Conservation (phyloP, 176 grass and related monocot genomes). For the Chrysopogon serrulatus region DNA sequence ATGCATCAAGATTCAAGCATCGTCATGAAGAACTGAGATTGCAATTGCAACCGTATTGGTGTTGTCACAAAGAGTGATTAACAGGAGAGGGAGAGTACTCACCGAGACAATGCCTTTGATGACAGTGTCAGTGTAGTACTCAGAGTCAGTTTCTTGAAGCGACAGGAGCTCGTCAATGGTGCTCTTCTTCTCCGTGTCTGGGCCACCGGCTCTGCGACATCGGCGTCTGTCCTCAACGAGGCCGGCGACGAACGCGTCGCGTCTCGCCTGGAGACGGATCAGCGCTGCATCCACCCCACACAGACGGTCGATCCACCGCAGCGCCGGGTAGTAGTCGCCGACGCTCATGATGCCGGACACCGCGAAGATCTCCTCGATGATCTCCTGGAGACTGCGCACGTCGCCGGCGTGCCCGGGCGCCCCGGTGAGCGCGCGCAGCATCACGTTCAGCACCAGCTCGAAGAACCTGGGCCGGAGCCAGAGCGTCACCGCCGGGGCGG, state of each 20-base stretch:
- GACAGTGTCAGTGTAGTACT: conserved; percentile 38
- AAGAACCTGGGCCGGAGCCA: no score
- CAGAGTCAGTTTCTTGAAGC: conserved; percentile 38
- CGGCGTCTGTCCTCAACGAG: conserved; percentile 13
- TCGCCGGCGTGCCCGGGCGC: neutral
- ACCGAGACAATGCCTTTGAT: conserved; percentile 51
- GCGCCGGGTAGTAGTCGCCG: conserved; percentile 44
- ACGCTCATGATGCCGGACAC: conserved; percentile 26
- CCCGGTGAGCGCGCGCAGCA: no score
- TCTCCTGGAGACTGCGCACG: no score
- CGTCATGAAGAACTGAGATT: no score
- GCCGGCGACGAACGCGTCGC: no score
- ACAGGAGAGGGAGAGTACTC: conserved; percentile 20
- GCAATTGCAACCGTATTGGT: no score
- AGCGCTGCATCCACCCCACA: conserved; percentile 8
- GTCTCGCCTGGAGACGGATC: neutral
- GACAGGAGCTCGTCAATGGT: conserved; percentile 44
- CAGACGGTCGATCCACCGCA: conserved; percentile 33
- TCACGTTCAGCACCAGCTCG: no score
- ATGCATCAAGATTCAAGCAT: no score
- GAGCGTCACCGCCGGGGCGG: no score
- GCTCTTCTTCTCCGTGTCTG: conserved; percentile 6
- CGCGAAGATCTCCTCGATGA: conserved; percentile 33
- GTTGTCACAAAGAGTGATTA: no score
- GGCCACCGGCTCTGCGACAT: neutral